Evolutionary conservation across 106 monocot species (phyloP), one percentile per base, ranked within the genome.

Genomic region (Acanthochlamys bracteata): DNA sequence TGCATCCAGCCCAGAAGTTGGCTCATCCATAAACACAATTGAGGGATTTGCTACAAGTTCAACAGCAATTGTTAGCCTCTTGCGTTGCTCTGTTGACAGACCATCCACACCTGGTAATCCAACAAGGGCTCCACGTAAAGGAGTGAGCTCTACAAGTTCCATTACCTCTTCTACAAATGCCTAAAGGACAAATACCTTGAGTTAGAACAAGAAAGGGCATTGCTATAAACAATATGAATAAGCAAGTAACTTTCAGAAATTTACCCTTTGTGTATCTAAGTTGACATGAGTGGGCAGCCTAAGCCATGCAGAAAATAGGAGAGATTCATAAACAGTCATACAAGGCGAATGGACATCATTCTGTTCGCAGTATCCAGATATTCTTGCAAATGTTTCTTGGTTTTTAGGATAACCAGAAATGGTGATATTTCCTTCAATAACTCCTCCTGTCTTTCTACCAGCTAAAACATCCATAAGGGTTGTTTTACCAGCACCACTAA

Each of bases 11-110:
- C 98, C 98, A 25, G 98, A 99, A 55, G 98, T 99, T 13, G 98
- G 98, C 68, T 99, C 98, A 76, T 99, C 98, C 98, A 99, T 99
- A 75, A 99, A 99, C 11, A 99, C 85, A 73, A 99, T 92, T 49
- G 92, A 99, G 60, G 98, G 98, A 69, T 99, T 99, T 61, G 92
- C 98, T 52, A 99, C 98, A 69, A 99, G 86, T 61, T 99, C 98
- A 24, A 99, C 92, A 25, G 98, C 98, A 71, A 99, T 99, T 25
- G 92, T 99, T 64, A 99, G 69, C 55, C 98, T 74, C 70, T 99
- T 99, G 24, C 92, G 82, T 60, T 99, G 92, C 45, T 99, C 98
- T 21, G 88, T 92, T 2, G 98, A 99, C 62, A 99, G 60, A 25
- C 98, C 98, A 71, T 84, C 84, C 21, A 92, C 66, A 15, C 92